Percentiles rank a stretch among this genome's conserved stretches.
These are phyloP conservation scores for Licmophora abbreviata DNA, from an alignment of 108 stramenopile genomes.

Conservation along the genomic window DNA sequence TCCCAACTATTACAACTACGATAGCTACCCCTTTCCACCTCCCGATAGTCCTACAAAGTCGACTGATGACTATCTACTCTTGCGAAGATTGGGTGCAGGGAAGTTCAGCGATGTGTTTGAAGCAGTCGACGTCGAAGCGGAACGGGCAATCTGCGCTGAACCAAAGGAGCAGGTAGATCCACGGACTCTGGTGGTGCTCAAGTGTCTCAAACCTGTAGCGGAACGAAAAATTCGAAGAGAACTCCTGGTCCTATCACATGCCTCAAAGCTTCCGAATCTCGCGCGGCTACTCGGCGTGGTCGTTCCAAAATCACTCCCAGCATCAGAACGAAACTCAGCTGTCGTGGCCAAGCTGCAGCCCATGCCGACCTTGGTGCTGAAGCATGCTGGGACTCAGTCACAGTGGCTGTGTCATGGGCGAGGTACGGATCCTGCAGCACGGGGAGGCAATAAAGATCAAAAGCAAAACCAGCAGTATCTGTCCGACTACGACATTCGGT, in stretches of 20 bases:
- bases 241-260: slow-evolving; percentile 60
- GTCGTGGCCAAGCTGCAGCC: slow-evolving; percentile 8
- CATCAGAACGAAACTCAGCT: slow-evolving; percentile 1
- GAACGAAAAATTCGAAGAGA: slow-evolving; percentile 82
- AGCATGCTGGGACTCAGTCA: slow-evolving; percentile 73
- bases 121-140: slow-evolving; percentile 49
- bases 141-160: not conserved
- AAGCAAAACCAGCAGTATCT: slow-evolving; percentile 27
- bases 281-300: slow-evolving; percentile 47
- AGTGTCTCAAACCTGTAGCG: slow-evolving; percentile 77
- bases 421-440: slow-evolving; percentile 4
- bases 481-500: slow-evolving; percentile 75
- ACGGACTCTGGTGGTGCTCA: slow-evolving; percentile 33
- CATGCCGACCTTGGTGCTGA: slow-evolving; percentile 75
- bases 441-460: not conserved
- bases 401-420: slow-evolving; percentile 83
- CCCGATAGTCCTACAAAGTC: slow-evolving; percentile 18
- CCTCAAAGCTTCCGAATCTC: slow-evolving; percentile 55
- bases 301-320: slow-evolving; percentile 10
- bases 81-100: slow-evolving; percentile 68
- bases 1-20: slow-evolving; percentile 45
- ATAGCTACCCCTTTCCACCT: slow-evolving; percentile 32
- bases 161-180: not conserved
- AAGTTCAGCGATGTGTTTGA: slow-evolving; percentile 86
- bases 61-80: slow-evolving; percentile 36